phyloP scores from a whole-genome alignment of 371 early-diverging fungal genomes.

The Nematocida minor region DNA sequence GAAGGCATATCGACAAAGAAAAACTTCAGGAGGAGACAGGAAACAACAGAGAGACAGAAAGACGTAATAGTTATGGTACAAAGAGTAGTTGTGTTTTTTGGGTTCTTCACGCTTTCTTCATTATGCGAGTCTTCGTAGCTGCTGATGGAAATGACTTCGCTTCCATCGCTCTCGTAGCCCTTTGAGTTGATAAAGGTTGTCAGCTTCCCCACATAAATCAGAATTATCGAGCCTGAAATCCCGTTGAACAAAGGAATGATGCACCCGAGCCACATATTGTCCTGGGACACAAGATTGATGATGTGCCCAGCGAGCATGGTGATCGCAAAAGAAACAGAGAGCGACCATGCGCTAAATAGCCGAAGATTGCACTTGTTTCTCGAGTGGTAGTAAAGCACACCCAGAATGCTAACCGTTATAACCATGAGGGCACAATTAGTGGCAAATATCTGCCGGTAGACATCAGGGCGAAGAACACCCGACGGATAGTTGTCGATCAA shows the following conservation, averaged over 20 bases:
- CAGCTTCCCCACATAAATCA: conserved; percentile 33
- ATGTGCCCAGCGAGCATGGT: conserved; percentile 23
- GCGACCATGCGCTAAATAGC: conserved; percentile 36
- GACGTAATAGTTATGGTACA: conserved; percentile 11
- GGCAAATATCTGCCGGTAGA: neutral
- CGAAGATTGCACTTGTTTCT: neutral
- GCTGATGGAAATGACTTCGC: neutral
- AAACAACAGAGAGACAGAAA: neutral
- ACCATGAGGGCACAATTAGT: conserved; percentile 20
- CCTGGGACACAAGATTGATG: neutral
- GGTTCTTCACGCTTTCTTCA: neutral
- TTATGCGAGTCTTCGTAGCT: neutral
- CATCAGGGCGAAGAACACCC: neutral
- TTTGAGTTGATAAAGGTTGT: conserved; percentile 1
- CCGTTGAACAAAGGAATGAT: conserved; percentile 46
- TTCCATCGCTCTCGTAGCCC: neutral
- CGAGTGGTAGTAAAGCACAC: neutral
- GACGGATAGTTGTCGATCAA: neutral
- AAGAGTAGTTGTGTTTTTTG: conserved; percentile 6
- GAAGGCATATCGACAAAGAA: neutral
- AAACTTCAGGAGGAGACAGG: neutral
- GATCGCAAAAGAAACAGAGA: neutral
- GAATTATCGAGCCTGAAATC: conserved; percentile 16
- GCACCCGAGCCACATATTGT: conserved; percentile 10
- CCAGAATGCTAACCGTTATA: neutral